Evolutionary conservation across 1,139 yeast genomes (phyloP), one percentile per base, ranked within the genome.

Genomic region (Suhomyces wounanorum): DNA sequence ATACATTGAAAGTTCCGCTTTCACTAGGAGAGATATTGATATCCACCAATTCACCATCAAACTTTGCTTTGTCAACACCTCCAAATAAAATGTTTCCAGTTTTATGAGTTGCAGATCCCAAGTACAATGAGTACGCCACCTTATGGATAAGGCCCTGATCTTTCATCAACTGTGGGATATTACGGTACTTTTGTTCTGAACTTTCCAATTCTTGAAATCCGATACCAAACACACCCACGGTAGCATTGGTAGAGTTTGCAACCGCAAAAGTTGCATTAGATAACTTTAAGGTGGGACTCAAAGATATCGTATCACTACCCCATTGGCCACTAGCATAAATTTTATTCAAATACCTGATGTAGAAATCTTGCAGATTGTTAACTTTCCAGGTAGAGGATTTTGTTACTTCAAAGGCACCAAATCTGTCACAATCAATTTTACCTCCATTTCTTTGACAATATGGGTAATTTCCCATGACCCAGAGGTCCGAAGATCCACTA

Each of bases 221-320:
- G 13, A 50, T 37, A 18, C 69, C 69, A n/a, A 65, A 52, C 14
- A 64, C 57, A 21, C 65, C 67, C 21, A 53, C 49, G 11, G 47
- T 36, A 9, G 31, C 43, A 14, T 59, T 54, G 11, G 65, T 57
- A 26, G 40, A 23, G 52, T 57, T 55, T 26, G 60, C 68, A 21
- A 60, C 60, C 2, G 61, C 69, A 45, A 65, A 59, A 21, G 57
- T 55, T 35, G 57, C 45, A 49, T 76, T 73, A n/a, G 58, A 53
- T 30, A 55, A 50, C 14, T 44, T 42, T 10, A 55, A 47, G 10
- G 49, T 51, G 21, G 37, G 17, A 18, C 52, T 56, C 23, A 62
- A 45, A 16, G 45, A 30, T 5, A 63, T 51, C 14, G 50, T 47
- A 48, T 64, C 68, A 10, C 40, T 48, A 3, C 55, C 64, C 57